These are phyloP conservation scores for Stemphylium lycopersici DNA, from an alignment of 2,329 filamentous ascomycete species.

Conservation along the genomic window DNA sequence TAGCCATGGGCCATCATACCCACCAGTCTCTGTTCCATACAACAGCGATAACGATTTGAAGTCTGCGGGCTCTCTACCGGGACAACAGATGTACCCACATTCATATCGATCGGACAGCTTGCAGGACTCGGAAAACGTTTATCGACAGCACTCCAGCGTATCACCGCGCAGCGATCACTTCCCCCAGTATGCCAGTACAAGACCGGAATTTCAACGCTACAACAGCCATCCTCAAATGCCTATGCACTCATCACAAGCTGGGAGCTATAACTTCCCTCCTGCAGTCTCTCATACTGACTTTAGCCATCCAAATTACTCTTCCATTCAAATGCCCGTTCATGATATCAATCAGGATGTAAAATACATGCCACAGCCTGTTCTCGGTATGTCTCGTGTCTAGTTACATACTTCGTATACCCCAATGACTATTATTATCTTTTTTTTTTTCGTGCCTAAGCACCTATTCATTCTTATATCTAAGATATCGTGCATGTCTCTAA, in stretches of 20 bases:
- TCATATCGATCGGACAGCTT: conserved; percentile 26
- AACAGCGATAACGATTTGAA: conserved; percentile 27
- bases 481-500: conserved; percentile 16
- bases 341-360: conserved; percentile 45
- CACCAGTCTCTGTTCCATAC: conserved; percentile 35
- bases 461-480: conserved; percentile 2
- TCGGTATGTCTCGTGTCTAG: conserved; percentile 51
- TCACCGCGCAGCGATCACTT: conserved; percentile 35
- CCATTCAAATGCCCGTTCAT: conserved; percentile 46
- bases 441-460: conserved; percentile 20
- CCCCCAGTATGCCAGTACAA: conserved; percentile 28
- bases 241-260: conserved; percentile 27
- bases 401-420: conserved; percentile 41
- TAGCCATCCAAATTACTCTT: conserved; percentile 37
- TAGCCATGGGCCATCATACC: conserved; percentile 30
- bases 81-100: conserved; percentile 34
- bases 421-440: conserved; percentile 40
- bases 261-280: conserved; percentile 27
- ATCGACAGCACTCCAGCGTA: conserved; percentile 28
- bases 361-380: conserved; percentile 47
- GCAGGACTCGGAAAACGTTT: conserved; percentile 30
- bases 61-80: conserved; percentile 26
- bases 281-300: conserved; percentile 36
- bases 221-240: conserved; percentile 31
- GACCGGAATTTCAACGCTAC: conserved; percentile 29